Evolutionary conservation across 1,284 basidiomycete genomes (phyloP), one percentile per base, ranked within the genome.

Genomic region (Rhodotorula mucilaginosa): DNA sequence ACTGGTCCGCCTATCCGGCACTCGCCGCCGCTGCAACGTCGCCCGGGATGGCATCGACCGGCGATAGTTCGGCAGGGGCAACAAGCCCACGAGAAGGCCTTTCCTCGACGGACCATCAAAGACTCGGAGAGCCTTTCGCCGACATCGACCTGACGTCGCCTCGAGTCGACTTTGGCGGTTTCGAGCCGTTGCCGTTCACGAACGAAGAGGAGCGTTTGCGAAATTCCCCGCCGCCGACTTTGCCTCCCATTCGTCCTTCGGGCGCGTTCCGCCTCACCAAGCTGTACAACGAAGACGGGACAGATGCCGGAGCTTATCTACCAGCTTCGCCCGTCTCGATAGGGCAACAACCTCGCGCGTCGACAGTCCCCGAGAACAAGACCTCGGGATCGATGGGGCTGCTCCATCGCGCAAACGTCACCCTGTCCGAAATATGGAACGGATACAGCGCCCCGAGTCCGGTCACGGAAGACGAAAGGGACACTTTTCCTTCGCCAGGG

Each of bases 101-200:
- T 52, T 52, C 51, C 51, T 26, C 21, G 23, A n/a, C 51, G 51
- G 19, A n/a, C 23, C 51, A 23, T n/a, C 34, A 39, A 31, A 8
- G 56, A 8, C 15, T 19, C 15, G 61, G 13, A 16, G 48, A 39
- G 16, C 21, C 61, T 7, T 58, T 67, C 15, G 47, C 62, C 13
- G 66, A 67, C 19, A 52, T 67, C 47, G 66, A 67, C 56, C 47
- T 67, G 3, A 46, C 66, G 8, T 67, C 66, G 26, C 66, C 66
- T 7, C 60, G 61, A 1, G 15, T 48, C 47, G 47, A 51, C 47
- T 19, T 49, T 5, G 51, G 12, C 49, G 26, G 18, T 1, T 67
- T 67, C 34, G 52, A 21, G 15, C 18, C 58, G 3, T 26, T 46
- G 3, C 52, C 59, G 6, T 51, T n/a, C 51, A n/a, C 51, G 26